These are phyloP conservation scores for Linum trigynum DNA, from an alignment of 345 rosid genomes.

Conservation along the genomic window DNA sequence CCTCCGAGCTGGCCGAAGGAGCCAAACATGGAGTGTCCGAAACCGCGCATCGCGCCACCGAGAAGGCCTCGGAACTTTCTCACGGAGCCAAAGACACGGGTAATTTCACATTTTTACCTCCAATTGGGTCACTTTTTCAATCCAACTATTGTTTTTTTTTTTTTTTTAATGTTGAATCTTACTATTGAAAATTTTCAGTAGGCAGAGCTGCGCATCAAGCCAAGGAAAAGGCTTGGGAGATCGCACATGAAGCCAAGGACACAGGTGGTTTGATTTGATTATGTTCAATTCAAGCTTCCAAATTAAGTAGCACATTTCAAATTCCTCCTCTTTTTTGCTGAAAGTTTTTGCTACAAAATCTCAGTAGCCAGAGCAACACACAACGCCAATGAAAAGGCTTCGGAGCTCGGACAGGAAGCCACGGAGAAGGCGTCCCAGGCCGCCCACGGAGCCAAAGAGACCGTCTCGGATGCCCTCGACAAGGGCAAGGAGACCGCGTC, in stretches of 20 bases:
- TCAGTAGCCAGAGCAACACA: constrained; percentile 12
- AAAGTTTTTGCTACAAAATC: too few relatives aligned
- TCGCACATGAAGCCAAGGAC: background rate
- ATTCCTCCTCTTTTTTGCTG: too few relatives aligned
- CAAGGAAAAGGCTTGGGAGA: constrained; percentile 25
- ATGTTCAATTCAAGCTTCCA: too few relatives aligned
- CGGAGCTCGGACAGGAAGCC: constrained; percentile 12
- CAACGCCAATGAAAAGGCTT: constrained; percentile 16
- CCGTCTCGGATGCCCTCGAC: constrained; percentile 5
- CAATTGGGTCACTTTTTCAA: background rate
- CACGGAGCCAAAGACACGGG: background rate
- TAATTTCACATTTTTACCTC: background rate
- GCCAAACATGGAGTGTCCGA: background rate
- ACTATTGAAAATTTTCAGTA: background rate
- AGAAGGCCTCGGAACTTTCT: background rate
- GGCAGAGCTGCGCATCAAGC: constrained; percentile 9
- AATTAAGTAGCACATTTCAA: too few relatives aligned
- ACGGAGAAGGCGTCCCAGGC: constrained; percentile 7
- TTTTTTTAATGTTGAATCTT: too few relatives aligned
- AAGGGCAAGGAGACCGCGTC: background rate
- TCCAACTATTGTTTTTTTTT: background rate
- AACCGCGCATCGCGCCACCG: background rate
- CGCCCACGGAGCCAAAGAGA: constrained; percentile 8
- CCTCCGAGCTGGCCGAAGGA: background rate
- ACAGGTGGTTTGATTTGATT: too few relatives aligned